Conservation (phyloP, 164 flowering plant species). For the Annona cherimola region DNA sequence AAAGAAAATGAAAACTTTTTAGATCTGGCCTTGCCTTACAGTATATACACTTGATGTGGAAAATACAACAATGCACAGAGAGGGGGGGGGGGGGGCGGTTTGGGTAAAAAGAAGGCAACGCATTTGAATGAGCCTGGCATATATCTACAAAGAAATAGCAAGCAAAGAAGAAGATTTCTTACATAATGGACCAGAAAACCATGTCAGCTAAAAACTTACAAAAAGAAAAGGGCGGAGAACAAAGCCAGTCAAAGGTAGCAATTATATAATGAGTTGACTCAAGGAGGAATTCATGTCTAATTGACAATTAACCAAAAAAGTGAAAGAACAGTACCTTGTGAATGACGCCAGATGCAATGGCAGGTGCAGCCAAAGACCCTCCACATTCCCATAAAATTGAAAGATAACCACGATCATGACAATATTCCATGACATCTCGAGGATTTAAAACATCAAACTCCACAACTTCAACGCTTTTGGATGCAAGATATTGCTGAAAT, state of each 20-base stretch:
- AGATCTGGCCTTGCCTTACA: too few species aligned
- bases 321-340: constrained; percentile 32
- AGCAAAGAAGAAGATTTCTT: neutral
- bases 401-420: constrained; percentile 86
- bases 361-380: constrained; percentile 89
- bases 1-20: too few species aligned
- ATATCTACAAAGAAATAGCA: neutral
- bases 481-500: constrained; percentile 85
- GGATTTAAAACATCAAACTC: constrained; percentile 91
- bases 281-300: neutral
- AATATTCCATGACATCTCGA: constrained; percentile 79
- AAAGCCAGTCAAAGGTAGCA: neutral
- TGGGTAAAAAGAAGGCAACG: too few species aligned
- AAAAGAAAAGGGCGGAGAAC: neutral
- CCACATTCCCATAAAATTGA: constrained; percentile 96
- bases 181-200: neutral
- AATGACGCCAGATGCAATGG: constrained; percentile 77
- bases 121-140: too few species aligned
- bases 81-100: too few species aligned
- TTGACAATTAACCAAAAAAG: neutral
- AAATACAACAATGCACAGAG: too few species aligned
- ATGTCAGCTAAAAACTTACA: neutral
- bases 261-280: neutral
- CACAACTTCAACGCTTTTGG: constrained; percentile 95
- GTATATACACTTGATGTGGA: too few species aligned